A percentile compares a stretch with the other conserved stretches of the same genome.
Evolutionary conservation across 345 rosid genomes (phyloP).

Genomic region (Eucalyptus globulus): DNA sequence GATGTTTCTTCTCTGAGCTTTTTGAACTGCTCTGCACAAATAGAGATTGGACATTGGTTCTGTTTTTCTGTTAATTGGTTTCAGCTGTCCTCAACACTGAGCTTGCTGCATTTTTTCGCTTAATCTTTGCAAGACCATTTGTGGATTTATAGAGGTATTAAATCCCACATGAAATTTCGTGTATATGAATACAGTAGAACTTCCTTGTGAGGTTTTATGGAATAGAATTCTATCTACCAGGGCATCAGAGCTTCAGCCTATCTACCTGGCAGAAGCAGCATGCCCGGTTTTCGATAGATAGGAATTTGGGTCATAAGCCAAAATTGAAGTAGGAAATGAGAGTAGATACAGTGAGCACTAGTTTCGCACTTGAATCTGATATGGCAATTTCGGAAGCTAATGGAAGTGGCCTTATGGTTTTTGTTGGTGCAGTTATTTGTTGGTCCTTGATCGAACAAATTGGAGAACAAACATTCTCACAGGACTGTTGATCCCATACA

Average conservation of each 20-base stretch:
- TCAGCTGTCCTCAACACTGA: neutral
- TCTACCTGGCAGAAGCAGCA: neutral
- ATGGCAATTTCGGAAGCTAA: neutral
- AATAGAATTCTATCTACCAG: neutral
- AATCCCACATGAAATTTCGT: neutral
- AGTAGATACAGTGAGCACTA: neutral
- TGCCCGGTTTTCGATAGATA: neutral
- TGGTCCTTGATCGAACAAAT: slow-evolving; percentile 88
- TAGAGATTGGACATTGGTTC: neutral
- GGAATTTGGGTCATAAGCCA: neutral
- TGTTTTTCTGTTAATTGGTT: neutral
- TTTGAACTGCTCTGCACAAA: neutral
- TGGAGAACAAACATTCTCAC: slow-evolving; percentile 96
- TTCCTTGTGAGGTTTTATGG: neutral
- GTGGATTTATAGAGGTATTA: neutral
- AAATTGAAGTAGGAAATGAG: neutral
- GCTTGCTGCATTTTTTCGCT: neutral
- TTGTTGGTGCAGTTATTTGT: slow-evolving; percentile 45
- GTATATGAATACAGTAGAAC: neutral
- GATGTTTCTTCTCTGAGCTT: neutral
- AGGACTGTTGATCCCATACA: slow-evolving; percentile 82
- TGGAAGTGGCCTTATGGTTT: neutral
- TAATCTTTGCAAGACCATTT: neutral
- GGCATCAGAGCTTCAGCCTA: neutral
- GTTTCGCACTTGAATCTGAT: neutral